Percentiles rank a stretch among this genome's conserved stretches.
Conservation (phyloP, 2,329 filamentous ascomycete species). For the Fusarium equiseti region DNA sequence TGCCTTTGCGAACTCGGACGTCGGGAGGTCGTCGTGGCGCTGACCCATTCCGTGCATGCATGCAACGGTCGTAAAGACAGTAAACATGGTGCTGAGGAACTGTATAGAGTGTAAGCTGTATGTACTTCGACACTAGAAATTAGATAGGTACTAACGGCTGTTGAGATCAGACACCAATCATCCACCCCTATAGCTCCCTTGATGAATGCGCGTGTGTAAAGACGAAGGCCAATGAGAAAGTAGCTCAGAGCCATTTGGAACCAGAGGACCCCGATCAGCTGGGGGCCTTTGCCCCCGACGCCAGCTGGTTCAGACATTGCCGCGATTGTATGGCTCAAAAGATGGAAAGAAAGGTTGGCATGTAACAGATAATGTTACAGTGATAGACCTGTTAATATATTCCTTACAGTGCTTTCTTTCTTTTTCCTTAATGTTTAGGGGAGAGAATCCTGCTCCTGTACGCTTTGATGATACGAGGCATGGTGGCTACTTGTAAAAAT, state of each 20-base stretch:
- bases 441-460: neutral
- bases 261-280: neutral
- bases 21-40: neutral
- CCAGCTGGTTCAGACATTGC: neutral
- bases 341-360: neutral
- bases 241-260: neutral
- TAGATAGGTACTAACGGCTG: neutral
- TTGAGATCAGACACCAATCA: neutral
- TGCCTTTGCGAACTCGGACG: neutral
- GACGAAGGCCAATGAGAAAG: neutral
- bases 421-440: neutral
- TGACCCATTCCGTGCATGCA: neutral
- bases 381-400: neutral
- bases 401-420: neutral
- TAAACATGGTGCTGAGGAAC: neutral
- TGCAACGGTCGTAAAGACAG: neutral
- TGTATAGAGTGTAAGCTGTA: neutral
- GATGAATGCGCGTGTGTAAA: neutral
- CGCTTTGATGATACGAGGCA: neutral
- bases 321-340: neutral
- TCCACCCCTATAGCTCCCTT: neutral
- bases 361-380: no score
- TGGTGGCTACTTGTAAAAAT: neutral
- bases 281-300: neutral
- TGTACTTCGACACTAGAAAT: neutral